Evolutionary conservation across 192 early-diverging fungal species (phyloP), one percentile per base, ranked within the genome.

Genomic region (Coemansia sp.): DNA sequence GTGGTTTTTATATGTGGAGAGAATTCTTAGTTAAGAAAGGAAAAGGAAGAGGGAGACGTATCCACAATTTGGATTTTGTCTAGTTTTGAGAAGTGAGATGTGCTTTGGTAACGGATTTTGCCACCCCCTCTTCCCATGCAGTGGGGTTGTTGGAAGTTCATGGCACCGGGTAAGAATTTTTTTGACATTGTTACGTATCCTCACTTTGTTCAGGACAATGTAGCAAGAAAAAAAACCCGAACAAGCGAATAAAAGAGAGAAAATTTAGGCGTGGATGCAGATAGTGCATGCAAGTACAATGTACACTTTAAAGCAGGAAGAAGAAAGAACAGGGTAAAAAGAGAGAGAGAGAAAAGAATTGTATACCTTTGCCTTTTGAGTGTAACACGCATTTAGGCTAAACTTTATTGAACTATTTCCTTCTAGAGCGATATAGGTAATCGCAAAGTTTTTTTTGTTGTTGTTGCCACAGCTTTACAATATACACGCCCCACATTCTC

Each of bases 161-260:
- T 58, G 55, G 55, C 55, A 58, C 55, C 55, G 55, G 16, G 55
- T 58, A 58, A 58, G 55, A 32, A 57, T 35, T 6, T 35, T n/a
- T 14, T 14, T 14, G 32, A 32, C 16, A 33, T 57, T 57, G 55
- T 57, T 57, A 49, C 47, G 43, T 46, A 46, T 14, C 17, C 43
- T 43, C 42, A 43, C 21, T 16, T 33, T 57, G 55, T 16, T 7
- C 16, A 33, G 14, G 14, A 57, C 55, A 57, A 57, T 57, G 55
- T 14, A 17, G 30, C 32, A 57, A 19, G 16, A 16, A 49, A 49
- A 49, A 49, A 26, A 26, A 26, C 26, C 26, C 26, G 17, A 19
- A 19, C 35, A 37, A 21, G 8, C n/a, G 13, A 32, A 30, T 1
- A 33, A 32, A 32, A 17, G 30, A 57, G 35, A 37, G 6, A 57